phyloP scores from a whole-genome alignment of 768 basidiomycete species.

The Lactarius deliciosus region DNA sequence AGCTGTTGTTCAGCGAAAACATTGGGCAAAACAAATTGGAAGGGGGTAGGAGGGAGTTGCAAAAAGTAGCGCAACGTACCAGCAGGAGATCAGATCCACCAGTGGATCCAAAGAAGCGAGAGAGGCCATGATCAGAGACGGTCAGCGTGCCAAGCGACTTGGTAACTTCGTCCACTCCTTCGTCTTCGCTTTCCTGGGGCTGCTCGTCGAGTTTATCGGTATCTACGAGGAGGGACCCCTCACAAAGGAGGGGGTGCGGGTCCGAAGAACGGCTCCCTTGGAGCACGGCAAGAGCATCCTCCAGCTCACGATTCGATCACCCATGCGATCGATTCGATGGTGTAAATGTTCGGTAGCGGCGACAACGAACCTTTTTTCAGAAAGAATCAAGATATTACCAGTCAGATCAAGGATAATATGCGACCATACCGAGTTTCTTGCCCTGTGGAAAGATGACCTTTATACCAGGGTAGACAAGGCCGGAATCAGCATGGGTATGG shows the following conservation, averaged over 20 bases:
- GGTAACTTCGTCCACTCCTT: slow-evolving; percentile 35
- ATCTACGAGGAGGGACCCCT: slow-evolving; percentile 56
- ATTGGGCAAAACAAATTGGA: background rate
- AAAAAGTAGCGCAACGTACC: slow-evolving; percentile 4
- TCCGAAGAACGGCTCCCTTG: slow-evolving; percentile 57
- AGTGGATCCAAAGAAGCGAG: slow-evolving; percentile 73
- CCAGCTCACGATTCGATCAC: slow-evolving; percentile 66
- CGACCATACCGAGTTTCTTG: slow-evolving; percentile 63
- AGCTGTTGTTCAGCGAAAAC: background rate
- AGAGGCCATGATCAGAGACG: slow-evolving; percentile 64
- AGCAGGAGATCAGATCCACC: slow-evolving; percentile 58
- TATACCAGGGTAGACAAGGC: background rate
- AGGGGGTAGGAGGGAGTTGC: background rate
- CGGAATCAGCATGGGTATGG: slow-evolving; percentile 7
- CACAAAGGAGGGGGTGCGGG: slow-evolving; percentile 56
- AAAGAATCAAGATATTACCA: background rate
- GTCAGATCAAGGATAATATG: slow-evolving; percentile 1
- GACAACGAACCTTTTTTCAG: slow-evolving; percentile 52
- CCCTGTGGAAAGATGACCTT: slow-evolving; percentile 75
- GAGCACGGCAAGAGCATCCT: slow-evolving; percentile 63
- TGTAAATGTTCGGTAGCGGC: slow-evolving; percentile 67
- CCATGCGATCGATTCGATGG: slow-evolving; percentile 64
- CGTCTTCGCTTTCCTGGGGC: slow-evolving; percentile 39
- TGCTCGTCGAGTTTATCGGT: slow-evolving; percentile 48
- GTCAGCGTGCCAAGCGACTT: slow-evolving; percentile 70